phyloP scores from a whole-genome alignment of 2,329 filamentous ascomycete genomes.

The Fusarium sp. region DNA sequence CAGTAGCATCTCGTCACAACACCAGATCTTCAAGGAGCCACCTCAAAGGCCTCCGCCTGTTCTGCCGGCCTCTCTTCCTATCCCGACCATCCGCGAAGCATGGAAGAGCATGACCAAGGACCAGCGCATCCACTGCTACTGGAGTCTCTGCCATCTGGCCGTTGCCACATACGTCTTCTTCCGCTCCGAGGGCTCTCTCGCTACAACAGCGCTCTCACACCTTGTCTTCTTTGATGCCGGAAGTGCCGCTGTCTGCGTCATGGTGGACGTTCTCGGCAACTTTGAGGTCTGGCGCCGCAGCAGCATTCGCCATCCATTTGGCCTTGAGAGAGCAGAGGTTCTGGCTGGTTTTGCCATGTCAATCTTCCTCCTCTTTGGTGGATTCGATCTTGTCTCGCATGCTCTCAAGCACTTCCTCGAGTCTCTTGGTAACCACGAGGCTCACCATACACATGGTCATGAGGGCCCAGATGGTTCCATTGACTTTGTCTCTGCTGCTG shows the following conservation, averaged over 20 bases:
- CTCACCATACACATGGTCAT: constrained; percentile 78
- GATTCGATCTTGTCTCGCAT: constrained; percentile 93
- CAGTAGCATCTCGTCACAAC: constrained; percentile 86
- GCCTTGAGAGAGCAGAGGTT: constrained; percentile 90
- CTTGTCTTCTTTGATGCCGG: constrained; percentile 96
- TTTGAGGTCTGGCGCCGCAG: constrained; percentile 98
- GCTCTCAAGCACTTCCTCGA: constrained; percentile 94
- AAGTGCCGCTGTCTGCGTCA: constrained; percentile 89
- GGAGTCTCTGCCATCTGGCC: constrained; percentile 89
- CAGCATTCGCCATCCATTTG: constrained; percentile 93
- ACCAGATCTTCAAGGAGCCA: constrained; percentile 97
- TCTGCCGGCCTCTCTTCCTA: constrained; percentile 89
- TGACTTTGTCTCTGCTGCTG: constrained; percentile 83
- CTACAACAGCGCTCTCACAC: constrained; percentile 92
- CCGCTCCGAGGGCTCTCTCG: constrained; percentile 85
- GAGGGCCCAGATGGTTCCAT: constrained; percentile 78
- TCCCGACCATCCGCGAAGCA: constrained; percentile 89
- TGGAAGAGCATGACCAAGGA: constrained; percentile 90
- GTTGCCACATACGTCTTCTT: constrained; percentile 89
- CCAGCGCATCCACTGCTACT: constrained; percentile 84
- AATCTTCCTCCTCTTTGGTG: constrained; percentile 96
- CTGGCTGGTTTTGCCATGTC: constrained; percentile 96
- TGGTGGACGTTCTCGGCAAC: constrained; percentile 92
- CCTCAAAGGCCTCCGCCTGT: constrained; percentile 86
- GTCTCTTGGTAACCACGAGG: constrained; percentile 66